A percentile compares a stretch with the other conserved stretches of the same genome.
Conservation (phyloP, 805 yeast genomes). For the Barnettozyma californica region DNA sequence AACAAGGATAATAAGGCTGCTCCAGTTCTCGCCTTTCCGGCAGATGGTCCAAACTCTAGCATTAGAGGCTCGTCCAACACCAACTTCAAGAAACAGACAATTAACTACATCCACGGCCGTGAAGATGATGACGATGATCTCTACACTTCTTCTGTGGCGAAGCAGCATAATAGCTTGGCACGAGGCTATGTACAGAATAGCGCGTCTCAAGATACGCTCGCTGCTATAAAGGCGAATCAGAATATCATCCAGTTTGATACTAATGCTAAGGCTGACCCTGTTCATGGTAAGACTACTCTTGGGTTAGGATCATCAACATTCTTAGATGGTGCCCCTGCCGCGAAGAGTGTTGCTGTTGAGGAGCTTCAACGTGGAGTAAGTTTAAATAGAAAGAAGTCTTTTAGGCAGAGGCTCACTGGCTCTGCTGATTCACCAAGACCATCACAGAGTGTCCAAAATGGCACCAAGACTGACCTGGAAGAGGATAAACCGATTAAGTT, state of each 20-base stretch:
- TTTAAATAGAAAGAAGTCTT: slow-evolving; percentile 77
- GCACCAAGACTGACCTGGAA: slow-evolving; percentile 25
- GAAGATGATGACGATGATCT: slow-evolving; percentile 44
- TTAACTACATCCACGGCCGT: slow-evolving; percentile 76
- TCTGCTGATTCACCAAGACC: slow-evolving; percentile 2
- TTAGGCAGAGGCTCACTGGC: slow-evolving; percentile 55
- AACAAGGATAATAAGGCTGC: slow-evolving; percentile 72
- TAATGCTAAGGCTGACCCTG: slow-evolving; percentile 56
- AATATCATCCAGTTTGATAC: slow-evolving; percentile 67
- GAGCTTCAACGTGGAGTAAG: slow-evolving; percentile 32
- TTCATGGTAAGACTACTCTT: slow-evolving; percentile 81
- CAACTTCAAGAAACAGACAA: slow-evolving; percentile 52
- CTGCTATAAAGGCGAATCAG: slow-evolving; percentile 46
- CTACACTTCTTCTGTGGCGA: slow-evolving; percentile 19
- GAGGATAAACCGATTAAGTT: slow-evolving; percentile 29
- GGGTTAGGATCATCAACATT: slow-evolving; percentile 93
- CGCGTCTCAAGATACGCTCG: slow-evolving; percentile 21
- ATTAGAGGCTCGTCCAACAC: slow-evolving; percentile 66
- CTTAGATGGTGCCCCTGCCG: slow-evolving; percentile 93
- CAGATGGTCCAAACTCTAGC: slow-evolving; percentile 88
- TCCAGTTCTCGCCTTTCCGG: slow-evolving; percentile 94
- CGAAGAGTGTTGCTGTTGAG: slow-evolving; percentile 38
- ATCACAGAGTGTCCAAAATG: not conserved
- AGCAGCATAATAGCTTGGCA: not conserved
- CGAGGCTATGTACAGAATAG: slow-evolving; percentile 11